Evolutionary conservation across 495 filamentous ascomycete genomes (phyloP), one percentile per base, ranked within the genome.

Genomic region (Podospora appendiculata): DNA sequence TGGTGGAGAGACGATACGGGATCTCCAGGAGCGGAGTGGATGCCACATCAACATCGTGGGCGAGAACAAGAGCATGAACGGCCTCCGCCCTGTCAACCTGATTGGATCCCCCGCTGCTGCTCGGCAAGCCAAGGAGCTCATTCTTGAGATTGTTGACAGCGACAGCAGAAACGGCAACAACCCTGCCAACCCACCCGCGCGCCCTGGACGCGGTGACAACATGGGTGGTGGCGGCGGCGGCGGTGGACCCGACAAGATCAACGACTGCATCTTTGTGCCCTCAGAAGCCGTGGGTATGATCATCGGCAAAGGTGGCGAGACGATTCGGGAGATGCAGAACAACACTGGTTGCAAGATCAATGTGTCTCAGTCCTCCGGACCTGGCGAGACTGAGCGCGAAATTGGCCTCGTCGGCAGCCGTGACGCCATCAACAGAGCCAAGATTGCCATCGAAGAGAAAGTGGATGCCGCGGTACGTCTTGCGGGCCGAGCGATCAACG

Each of bases 221-320:
- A 63, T 66, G 62, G 70, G 68, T 6, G 67, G 63, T 10, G 68
- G 66, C 9, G 61, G 55, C 35, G 67, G 66, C 38, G 73, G 69
- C 48, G 71, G 65, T 47, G 75, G 70, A 0, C 66, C 58, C 32
- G 83, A 86, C 52, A 87, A 85, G 67, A 72, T 88, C 56, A 89
- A 84, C 55, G 88, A 92, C 59, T 83, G 78, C 13, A 89, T 93
- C 53, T 81, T 75, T 34, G 88, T 93, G 0, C 88, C 88, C 3
- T 89, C 86, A 13, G 88, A 93, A 59, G 85, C 88, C 8, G 88
- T 93, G 17, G 88, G 88, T 47, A 93, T 93, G 88, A 91, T 92
- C 52, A 92, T 92, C 51, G 88, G 88, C 56, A 90, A 90, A 70
- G 85, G 87, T 46, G 88, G 88, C 46, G 88, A 92, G 66, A 89